These are phyloP conservation scores for Vigna unguiculata DNA, from an alignment of 306 rosid genomes.

Conservation along the genomic window DNA sequence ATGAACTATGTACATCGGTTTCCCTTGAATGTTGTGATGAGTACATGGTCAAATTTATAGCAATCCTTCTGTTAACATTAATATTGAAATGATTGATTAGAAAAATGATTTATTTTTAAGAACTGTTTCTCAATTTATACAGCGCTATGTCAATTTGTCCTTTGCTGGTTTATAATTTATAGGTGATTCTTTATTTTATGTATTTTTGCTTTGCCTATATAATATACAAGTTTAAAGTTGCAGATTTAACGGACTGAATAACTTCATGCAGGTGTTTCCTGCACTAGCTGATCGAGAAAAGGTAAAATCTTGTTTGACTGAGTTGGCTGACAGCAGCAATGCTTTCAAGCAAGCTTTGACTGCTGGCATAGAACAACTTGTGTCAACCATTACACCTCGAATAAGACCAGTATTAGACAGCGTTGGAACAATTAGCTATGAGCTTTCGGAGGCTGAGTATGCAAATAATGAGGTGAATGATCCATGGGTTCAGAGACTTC, in stretches of 20 bases:
- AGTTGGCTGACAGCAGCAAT: slow-evolving; percentile 83
- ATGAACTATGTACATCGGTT: background rate
- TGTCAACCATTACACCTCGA: slow-evolving; percentile 76
- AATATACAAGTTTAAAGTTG: slow-evolving; percentile 1
- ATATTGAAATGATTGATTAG: background rate
- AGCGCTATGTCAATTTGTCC: background rate
- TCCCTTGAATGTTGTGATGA: slow-evolving; percentile 19
- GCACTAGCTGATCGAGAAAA: slow-evolving; percentile 83
- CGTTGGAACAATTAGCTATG: slow-evolving; percentile 89
- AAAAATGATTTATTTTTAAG: background rate
- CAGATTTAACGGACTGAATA: slow-evolving; percentile 32
- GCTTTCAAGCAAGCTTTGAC: slow-evolving; percentile 86
- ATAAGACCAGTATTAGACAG: slow-evolving; percentile 83
- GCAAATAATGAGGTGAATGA: slow-evolving; percentile 97
- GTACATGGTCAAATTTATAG: slow-evolving; percentile 6
- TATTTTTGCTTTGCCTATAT: background rate
- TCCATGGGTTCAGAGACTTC: slow-evolving; percentile 98
- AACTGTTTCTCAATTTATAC: background rate
- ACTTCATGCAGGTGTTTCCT: slow-evolving; percentile 71
- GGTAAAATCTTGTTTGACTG: slow-evolving; percentile 93
- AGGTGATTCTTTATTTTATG: background rate
- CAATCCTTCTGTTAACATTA: background rate
- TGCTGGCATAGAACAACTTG: slow-evolving; percentile 88
- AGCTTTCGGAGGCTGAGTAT: slow-evolving; percentile 88
- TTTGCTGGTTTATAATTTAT: background rate